Evolutionary conservation across 768 basidiomycete species (phyloP).

Genomic region (Agaricus subrufescens): DNA sequence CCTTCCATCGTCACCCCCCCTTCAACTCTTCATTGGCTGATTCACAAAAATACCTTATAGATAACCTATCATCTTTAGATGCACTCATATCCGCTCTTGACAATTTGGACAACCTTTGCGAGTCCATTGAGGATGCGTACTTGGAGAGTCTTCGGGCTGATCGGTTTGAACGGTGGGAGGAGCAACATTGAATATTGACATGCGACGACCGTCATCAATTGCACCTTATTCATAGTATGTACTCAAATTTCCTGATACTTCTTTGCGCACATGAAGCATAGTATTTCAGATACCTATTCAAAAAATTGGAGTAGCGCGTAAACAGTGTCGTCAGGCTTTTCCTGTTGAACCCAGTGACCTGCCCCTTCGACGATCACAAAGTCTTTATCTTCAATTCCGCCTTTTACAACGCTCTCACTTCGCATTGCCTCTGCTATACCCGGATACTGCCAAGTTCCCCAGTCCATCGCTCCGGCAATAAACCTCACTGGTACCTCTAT

Average conservation of each 20-base stretch:
- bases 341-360: conserved; percentile 66
- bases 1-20: background rate
- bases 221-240: background rate
- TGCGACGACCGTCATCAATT: background rate
- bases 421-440: conserved; percentile 45
- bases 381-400: conserved; percentile 25
- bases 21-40: background rate
- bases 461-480: conserved; percentile 50
- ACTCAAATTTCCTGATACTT: background rate
- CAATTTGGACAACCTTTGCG: conserved; percentile 75
- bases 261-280: background rate
- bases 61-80: conserved; percentile 79
- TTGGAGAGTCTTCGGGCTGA: conserved; percentile 48
- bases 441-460: conserved; percentile 56
- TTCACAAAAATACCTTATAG: conserved; percentile 31
- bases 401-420: conserved; percentile 22
- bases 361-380: conserved; percentile 51
- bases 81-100: conserved; percentile 74
- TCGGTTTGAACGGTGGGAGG: conserved; percentile 63
- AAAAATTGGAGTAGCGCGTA: conserved; percentile 34
- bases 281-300: background rate
- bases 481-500: conserved; percentile 55
- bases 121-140: conserved; percentile 67
- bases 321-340: conserved; percentile 40
- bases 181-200: conserved; percentile 27